These are phyloP conservation scores for Colletotrichum spaethianum DNA, from an alignment of 2,329 filamentous ascomycete species.

Conservation along the genomic window DNA sequence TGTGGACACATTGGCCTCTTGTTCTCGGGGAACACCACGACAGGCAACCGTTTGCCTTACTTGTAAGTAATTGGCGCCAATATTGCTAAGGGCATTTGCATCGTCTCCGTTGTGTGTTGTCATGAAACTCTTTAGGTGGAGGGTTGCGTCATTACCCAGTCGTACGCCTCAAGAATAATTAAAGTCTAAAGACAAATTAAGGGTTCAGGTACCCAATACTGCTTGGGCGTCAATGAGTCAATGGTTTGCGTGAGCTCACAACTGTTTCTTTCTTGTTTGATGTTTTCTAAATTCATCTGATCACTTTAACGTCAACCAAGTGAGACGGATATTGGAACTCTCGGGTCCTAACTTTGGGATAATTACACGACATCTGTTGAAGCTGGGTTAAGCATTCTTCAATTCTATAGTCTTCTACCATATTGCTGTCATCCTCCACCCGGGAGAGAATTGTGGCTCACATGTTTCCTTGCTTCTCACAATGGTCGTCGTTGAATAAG, in stretches of 20 bases:
- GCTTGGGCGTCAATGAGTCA: neutral
- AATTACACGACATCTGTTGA: neutral
- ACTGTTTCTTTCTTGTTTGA: neutral
- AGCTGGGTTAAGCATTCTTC: neutral
- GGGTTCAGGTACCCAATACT: neutral
- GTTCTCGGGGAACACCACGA: neutral
- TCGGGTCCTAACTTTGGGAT: neutral
- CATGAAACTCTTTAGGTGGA: slow-evolving; percentile 7
- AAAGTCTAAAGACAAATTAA: neutral
- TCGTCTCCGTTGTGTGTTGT: slow-evolving; percentile 3
- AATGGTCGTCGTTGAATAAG: neutral
- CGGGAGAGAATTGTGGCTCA: neutral
- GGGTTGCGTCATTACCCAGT: slow-evolving; percentile 1
- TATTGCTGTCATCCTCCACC: neutral
- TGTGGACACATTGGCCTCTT: neutral
- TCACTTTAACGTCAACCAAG: neutral
- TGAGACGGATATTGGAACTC: neutral
- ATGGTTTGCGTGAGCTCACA: neutral
- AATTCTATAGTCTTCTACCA: neutral
- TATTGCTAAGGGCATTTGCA: neutral
- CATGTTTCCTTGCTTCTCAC: neutral
- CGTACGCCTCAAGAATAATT: neutral
- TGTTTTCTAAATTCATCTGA: neutral
- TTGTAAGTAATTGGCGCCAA: neutral
- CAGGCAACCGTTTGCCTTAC: neutral